These are phyloP conservation scores for Hypericum perforatum DNA, from an alignment of 345 rosid species.

Conservation along the genomic window DNA sequence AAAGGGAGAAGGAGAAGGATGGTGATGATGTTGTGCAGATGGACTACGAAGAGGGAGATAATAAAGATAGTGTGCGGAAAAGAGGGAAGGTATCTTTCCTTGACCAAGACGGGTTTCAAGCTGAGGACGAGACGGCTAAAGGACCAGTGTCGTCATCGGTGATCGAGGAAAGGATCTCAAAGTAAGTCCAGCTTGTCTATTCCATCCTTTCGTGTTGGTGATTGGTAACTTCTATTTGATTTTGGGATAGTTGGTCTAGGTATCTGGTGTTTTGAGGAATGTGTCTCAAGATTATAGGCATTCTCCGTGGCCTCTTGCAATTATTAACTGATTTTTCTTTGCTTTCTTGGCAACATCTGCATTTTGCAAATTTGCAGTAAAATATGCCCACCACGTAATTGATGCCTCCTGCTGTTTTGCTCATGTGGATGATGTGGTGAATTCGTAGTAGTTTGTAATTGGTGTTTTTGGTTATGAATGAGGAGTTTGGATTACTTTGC, in stretches of 20 bases:
- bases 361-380: too few relatives aligned
- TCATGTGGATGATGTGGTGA: too few relatives aligned
- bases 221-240: neutral
- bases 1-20: conserved; percentile 30
- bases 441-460: too few relatives aligned
- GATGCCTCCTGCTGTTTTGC: too few relatives aligned
- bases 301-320: too few relatives aligned
- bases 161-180: conserved; percentile 53
- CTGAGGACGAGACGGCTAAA: conserved; percentile 26
- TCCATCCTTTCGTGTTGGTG: neutral
- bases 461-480: too few relatives aligned
- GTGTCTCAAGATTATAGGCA: too few relatives aligned
- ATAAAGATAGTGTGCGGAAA: conserved; percentile 16
- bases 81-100: conserved; percentile 15
- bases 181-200: conserved; percentile 33
- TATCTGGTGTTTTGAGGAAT: neutral
- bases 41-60: conserved; percentile 34
- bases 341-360: too few relatives aligned
- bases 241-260: neutral
- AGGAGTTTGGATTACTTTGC: too few relatives aligned
- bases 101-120: conserved; percentile 25
- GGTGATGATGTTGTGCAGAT: conserved; percentile 16
- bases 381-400: too few relatives aligned
- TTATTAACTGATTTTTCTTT: too few relatives aligned
- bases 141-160: conserved; percentile 26